phyloP scores from a whole-genome alignment of 2,329 filamentous ascomycete species.

The Calonectria fujianensis region DNA sequence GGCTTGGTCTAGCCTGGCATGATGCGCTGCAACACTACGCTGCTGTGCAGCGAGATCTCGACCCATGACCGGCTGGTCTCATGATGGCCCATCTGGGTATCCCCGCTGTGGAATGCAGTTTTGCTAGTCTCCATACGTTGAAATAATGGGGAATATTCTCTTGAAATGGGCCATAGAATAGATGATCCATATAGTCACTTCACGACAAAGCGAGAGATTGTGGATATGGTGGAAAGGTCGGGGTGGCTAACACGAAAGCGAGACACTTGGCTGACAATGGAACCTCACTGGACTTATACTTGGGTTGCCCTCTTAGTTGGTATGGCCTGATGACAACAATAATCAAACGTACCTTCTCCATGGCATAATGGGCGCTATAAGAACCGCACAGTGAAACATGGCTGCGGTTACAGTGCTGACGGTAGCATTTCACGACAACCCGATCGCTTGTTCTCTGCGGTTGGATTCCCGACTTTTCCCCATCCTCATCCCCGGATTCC shows the following conservation, averaged over 20 bases:
- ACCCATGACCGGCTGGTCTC: neutral
- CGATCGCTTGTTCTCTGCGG: slow-evolving; percentile 20
- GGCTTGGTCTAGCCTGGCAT: neutral
- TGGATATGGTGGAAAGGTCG: neutral
- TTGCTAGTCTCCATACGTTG: neutral
- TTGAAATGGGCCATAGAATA: neutral
- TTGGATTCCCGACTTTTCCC: slow-evolving; percentile 12
- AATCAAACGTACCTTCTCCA: neutral
- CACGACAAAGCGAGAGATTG: neutral
- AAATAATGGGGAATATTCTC: neutral
- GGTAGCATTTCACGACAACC: slow-evolving; percentile 1
- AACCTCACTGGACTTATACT: neutral
- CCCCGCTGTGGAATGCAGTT: too few relatives aligned
- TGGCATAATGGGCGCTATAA: too few relatives aligned
- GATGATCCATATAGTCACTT: neutral
- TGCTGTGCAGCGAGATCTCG: neutral
- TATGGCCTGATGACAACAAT: neutral
- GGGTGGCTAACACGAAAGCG: neutral
- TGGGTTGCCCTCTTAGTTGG: neutral
- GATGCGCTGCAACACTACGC: neutral
- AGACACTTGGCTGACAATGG: neutral
- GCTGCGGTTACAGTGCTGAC: slow-evolving; percentile 1
- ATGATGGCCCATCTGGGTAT: neutral
- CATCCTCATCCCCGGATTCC: slow-evolving; percentile 21
- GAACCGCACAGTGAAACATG: neutral